These are phyloP conservation scores for Pseudocercospora macadamiae DNA, from an alignment of 2,329 filamentous ascomycete species.

Conservation along the genomic window DNA sequence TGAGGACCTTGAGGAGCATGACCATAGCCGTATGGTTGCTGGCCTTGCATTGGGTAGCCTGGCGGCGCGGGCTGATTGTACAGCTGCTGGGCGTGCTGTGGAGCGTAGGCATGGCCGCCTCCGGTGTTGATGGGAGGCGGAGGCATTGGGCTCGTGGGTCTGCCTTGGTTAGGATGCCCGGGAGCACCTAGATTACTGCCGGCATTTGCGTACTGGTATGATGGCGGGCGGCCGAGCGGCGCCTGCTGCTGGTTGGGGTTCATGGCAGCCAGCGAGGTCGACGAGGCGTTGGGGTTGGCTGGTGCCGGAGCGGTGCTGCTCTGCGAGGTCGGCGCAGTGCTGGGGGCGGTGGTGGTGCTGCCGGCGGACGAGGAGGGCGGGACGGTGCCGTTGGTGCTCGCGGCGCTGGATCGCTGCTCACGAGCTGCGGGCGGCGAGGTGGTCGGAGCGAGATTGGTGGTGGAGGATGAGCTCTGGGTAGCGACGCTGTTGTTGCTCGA, in stretches of 20 bases:
- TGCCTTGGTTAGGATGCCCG: conserved; percentile 47
- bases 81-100: conserved; percentile 47
- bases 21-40: conserved; percentile 30
- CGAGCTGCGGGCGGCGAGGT: conserved; percentile 28
- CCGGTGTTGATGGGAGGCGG: conserved; percentile 51
- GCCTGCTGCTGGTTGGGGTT: conserved; percentile 37
- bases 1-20: conserved; percentile 25
- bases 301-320: conserved; percentile 40
- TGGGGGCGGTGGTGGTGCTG: conserved; percentile 32
- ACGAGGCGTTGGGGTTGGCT: conserved; percentile 46
- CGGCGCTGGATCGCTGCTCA: conserved; percentile 12
- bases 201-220: conserved; percentile 60
- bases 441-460: conserved; percentile 43
- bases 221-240: conserved; percentile 63
- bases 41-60: conserved; percentile 43
- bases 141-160: conserved; percentile 51
- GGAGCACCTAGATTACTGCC: conserved; percentile 43
- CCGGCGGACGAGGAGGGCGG: conserved; percentile 27
- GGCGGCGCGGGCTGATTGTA: conserved; percentile 42
- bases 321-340: conserved; percentile 20
- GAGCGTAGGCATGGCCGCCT: conserved; percentile 53
- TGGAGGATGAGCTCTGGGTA: conserved; percentile 60
- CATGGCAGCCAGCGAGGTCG: conserved; percentile 57
- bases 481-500: conserved; percentile 60
- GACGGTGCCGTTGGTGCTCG: conserved; percentile 38